Evolutionary conservation across 805 yeast genomes (phyloP).

Genomic region (Tetrapisispora fleetii): DNA sequence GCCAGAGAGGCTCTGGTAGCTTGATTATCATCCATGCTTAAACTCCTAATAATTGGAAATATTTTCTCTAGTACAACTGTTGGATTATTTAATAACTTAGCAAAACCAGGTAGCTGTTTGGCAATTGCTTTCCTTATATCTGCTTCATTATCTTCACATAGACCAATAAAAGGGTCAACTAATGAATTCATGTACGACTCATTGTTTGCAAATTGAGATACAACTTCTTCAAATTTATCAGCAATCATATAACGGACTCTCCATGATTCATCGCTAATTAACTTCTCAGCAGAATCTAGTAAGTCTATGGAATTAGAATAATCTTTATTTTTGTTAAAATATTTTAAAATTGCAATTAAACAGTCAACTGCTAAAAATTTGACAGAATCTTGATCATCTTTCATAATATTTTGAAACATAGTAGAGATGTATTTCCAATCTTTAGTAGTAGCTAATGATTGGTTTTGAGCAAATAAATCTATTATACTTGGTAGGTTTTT

Average conservation of each 20-base stretch:
- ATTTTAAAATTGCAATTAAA: constrained; percentile 68
- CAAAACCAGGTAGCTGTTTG: constrained; percentile 77
- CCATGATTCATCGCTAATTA: constrained; percentile 90
- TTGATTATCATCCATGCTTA: constrained; percentile 87
- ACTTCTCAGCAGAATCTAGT: constrained; percentile 53
- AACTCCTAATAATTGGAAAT: constrained; percentile 71
- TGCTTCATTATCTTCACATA: constrained; percentile 88
- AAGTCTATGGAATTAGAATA: constrained; percentile 51
- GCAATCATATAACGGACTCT: constrained; percentile 97
- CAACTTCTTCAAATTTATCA: constrained; percentile 75
- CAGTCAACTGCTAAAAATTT: constrained; percentile 85
- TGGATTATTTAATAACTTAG: constrained; percentile 38
- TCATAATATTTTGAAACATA: constrained; percentile 69
- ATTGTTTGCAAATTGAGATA: constrained; percentile 51
- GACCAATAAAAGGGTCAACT: constrained; percentile 52
- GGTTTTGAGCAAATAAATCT: constrained; percentile 43
- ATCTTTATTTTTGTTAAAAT: constrained; percentile 51
- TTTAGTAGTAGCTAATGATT: constrained; percentile 40
- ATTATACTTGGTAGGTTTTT: constrained; percentile 68
- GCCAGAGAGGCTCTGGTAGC: constrained; percentile 91
- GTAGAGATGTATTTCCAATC: constrained; percentile 72
- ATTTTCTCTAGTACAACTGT: constrained; percentile 52
- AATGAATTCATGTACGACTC: constrained; percentile 44
- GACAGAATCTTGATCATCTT: constrained; percentile 91
- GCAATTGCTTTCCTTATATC: constrained; percentile 95